These are phyloP conservation scores for Aspergillus ochraceoroseus DNA, from an alignment of 2,329 filamentous ascomycete genomes.

Conservation along the genomic window DNA sequence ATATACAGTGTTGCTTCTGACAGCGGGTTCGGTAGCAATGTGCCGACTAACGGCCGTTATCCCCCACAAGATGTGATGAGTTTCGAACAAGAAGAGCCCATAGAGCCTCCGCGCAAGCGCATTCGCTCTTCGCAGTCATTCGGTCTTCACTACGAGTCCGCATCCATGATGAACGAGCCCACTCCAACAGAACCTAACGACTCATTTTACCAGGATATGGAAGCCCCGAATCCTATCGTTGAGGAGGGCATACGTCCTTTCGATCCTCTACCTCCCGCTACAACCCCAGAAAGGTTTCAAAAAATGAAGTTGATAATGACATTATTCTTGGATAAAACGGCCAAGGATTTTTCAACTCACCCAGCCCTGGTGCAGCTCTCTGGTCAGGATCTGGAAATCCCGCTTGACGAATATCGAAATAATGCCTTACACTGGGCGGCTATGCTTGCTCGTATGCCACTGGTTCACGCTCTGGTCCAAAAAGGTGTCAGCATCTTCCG, in stretches of 20 bases:
- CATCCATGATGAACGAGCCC: slow-evolving; percentile 36
- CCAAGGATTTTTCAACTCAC: slow-evolving; percentile 67
- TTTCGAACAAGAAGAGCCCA: slow-evolving; percentile 50
- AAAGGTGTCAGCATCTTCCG: slow-evolving; percentile 83
- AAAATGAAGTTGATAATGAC: slow-evolving; percentile 79
- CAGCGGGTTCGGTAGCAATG: slow-evolving; percentile 61
- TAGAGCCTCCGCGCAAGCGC: slow-evolving; percentile 79
- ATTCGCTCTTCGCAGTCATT: slow-evolving; percentile 48
- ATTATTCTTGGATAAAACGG: slow-evolving; percentile 70
- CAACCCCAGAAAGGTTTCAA: slow-evolving; percentile 62
- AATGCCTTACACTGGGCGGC: slow-evolving; percentile 96
- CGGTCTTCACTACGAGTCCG: slow-evolving; percentile 30
- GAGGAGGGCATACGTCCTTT: slow-evolving; percentile 36
- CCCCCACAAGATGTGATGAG: slow-evolving; percentile 42
- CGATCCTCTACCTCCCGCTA: slow-evolving; percentile 48
- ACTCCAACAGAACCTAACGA: slow-evolving; percentile 46
- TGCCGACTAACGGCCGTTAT: slow-evolving; percentile 53
- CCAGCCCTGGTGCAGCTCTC: slow-evolving; percentile 71
- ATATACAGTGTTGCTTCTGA: slow-evolving; percentile 65
- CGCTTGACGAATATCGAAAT: slow-evolving; percentile 78
- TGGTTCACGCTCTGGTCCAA: slow-evolving; percentile 74
- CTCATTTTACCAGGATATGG: slow-evolving; percentile 45
- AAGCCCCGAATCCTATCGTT: slow-evolving; percentile 26
- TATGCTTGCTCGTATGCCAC: slow-evolving; percentile 76
- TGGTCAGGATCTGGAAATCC: slow-evolving; percentile 79